Evolutionary conservation across 257 asterid species (phyloP).

Genomic region (Lavandula angustifolia): DNA sequence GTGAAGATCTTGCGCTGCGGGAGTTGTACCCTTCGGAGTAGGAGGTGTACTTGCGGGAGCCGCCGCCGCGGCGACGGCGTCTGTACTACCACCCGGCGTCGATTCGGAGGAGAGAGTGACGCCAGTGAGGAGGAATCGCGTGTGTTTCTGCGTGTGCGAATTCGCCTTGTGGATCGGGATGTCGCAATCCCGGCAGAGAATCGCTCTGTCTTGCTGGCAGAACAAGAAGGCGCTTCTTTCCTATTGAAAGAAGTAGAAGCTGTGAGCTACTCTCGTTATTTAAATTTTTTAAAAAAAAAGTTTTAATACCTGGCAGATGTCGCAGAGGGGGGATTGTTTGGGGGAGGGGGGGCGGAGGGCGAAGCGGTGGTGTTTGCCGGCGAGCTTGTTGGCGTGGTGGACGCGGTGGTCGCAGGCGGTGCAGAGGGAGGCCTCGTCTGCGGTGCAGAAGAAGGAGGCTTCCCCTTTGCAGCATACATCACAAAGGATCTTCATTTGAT

Average conservation of each 20-base stretch:
- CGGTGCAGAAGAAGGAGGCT: conserved; percentile 66
- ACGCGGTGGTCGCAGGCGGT: conserved; percentile 87
- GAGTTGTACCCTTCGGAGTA: conserved; percentile 34
- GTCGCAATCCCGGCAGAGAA: conserved; percentile 84
- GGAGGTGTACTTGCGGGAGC: conserved; percentile 21
- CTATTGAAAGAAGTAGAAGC: conserved; percentile 29
- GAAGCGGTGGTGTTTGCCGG: conserved; percentile 83
- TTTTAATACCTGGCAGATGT: conserved; percentile 77
- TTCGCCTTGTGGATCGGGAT: conserved; percentile 71
- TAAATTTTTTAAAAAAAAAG: too few species aligned
- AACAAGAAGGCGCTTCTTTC: conserved; percentile 84
- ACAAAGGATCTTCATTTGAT: conserved; percentile 84
- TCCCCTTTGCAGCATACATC: conserved; percentile 77
- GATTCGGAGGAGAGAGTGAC: conserved; percentile 46
- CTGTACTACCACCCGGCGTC: conserved; percentile 23
- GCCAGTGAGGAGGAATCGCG: conserved; percentile 79
- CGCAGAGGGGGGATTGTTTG: conserved; percentile 68
- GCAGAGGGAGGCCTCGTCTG: conserved; percentile 95
- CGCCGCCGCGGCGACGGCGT: conserved; percentile 31
- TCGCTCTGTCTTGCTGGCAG: conserved; percentile 92
- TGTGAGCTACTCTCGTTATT: too few species aligned
- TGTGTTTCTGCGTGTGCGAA: conserved; percentile 69
- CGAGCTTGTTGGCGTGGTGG: conserved; percentile 96
- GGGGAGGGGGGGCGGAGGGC: conserved; percentile 65
- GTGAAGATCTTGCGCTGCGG: conserved; percentile 4